phyloP scores from a whole-genome alignment of 2,329 filamentous ascomycete species.

The Curvularia hawaiiensis region DNA sequence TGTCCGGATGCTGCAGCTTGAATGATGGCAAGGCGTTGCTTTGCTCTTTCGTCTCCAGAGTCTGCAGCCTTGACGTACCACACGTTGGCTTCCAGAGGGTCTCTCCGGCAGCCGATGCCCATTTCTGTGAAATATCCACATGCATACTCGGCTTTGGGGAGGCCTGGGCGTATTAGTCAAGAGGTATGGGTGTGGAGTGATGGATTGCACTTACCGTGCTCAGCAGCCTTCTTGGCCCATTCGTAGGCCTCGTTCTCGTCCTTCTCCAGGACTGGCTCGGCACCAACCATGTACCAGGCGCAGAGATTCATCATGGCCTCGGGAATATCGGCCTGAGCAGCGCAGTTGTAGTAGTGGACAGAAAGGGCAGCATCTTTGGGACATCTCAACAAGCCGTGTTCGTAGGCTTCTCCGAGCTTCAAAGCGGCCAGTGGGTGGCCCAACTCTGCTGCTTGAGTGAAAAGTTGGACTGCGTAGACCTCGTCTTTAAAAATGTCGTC shows the following conservation, averaged over 20 bases:
- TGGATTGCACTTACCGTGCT: slow-evolving; percentile 68
- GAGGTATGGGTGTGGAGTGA: not conserved
- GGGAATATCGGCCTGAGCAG: slow-evolving; percentile 82
- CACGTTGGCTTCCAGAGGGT: slow-evolving; percentile 95
- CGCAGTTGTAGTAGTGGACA: slow-evolving; percentile 96
- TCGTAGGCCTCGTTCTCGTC: slow-evolving; percentile 96
- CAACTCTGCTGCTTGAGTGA: slow-evolving; percentile 91
- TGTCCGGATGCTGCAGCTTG: slow-evolving; percentile 74
- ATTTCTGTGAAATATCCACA: slow-evolving; percentile 98
- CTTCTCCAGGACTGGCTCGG: slow-evolving; percentile 88
- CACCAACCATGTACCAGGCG: slow-evolving; percentile 98
- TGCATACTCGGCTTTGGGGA: slow-evolving; percentile 81
- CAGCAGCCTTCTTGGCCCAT: slow-evolving; percentile 88
- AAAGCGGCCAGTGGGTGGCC: slow-evolving; percentile 86
- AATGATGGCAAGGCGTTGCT: slow-evolving; percentile 84
- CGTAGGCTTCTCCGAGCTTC: slow-evolving; percentile 94
- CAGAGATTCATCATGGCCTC: slow-evolving; percentile 97
- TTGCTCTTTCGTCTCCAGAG: slow-evolving; percentile 86
- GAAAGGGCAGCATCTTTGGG: slow-evolving; percentile 90
- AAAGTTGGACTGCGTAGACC: slow-evolving; percentile 88
- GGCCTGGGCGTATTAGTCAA: slow-evolving; percentile 55
- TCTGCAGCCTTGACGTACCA: slow-evolving; percentile 98
- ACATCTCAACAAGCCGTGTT: slow-evolving; percentile 86
- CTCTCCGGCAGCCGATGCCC: slow-evolving; percentile 93
- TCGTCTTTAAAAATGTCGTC: slow-evolving; percentile 93